Evolutionary conservation across 2,329 filamentous ascomycete genomes (phyloP).

Genomic region (Lachnellula willkommii): DNA sequence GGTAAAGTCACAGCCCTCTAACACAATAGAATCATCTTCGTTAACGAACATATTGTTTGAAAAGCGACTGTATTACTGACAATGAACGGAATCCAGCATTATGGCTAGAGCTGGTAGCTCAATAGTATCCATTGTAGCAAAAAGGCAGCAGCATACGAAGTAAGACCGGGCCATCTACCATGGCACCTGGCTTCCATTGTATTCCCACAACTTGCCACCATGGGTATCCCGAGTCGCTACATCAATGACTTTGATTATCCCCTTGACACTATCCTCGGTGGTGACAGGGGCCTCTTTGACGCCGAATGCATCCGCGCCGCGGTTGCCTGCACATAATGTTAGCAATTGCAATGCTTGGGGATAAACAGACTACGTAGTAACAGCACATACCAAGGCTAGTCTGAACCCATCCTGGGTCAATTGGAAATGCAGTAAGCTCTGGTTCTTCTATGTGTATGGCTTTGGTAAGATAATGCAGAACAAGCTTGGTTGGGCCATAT

Average conservation of each 20-base stretch:
- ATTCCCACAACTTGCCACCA: slow-evolving; percentile 10
- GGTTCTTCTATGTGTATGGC: slow-evolving; percentile 24
- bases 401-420: slow-evolving; percentile 17
- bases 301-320: slow-evolving; percentile 13
- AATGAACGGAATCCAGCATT: not conserved
- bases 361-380: no score
- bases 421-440: slow-evolving; percentile 20
- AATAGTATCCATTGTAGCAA: not conserved
- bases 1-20: not conserved
- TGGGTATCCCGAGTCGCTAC: slow-evolving; percentile 9
- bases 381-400: slow-evolving; percentile 5
- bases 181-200: slow-evolving; percentile 2
- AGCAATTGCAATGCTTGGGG: not conserved
- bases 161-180: slow-evolving; percentile 1
- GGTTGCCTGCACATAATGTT: slow-evolving; percentile 12
- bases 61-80: not conserved
- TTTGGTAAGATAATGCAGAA: slow-evolving; percentile 31
- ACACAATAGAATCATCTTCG: not conserved
- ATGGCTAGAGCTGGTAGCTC: not conserved
- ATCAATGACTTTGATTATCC: slow-evolving; percentile 12
- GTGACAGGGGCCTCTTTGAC: slow-evolving; percentile 19
- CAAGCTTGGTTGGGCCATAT: slow-evolving; percentile 32
- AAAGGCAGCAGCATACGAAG: not conserved
- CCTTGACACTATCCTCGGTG: slow-evolving; percentile 18
- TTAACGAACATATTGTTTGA: not conserved